phyloP scores from a whole-genome alignment of 805 yeast species.

The Sugiyamaella valdiviana region DNA sequence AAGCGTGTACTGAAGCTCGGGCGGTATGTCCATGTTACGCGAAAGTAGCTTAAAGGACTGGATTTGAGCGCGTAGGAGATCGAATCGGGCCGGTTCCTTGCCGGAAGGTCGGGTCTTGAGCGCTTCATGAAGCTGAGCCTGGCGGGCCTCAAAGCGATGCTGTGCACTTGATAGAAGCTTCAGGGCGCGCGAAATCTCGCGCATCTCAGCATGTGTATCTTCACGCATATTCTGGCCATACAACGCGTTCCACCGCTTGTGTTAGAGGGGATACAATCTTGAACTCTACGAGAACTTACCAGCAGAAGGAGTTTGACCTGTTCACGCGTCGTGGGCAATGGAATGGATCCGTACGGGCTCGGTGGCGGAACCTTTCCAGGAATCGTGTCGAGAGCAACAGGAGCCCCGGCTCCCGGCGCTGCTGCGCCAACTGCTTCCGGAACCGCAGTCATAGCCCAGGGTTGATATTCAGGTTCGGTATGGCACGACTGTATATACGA shows the following conservation, averaged over 20 bases:
- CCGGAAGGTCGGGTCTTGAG: conserved; percentile 8
- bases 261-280: neutral
- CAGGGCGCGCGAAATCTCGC: conserved; percentile 27
- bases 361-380: neutral
- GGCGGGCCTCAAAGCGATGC: conserved; percentile 22
- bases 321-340: conserved; percentile 29
- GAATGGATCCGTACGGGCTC: conserved; percentile 10
- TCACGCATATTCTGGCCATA: conserved; percentile 24
- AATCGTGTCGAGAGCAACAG: neutral
- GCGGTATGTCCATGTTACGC: conserved; percentile 51
- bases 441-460: neutral
- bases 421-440: neutral
- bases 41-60: conserved; percentile 62
- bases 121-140: conserved; percentile 14
- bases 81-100: conserved; percentile 29
- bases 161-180: conserved; percentile 26
- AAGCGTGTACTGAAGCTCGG: conserved; percentile 42
- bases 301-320: conserved; percentile 31
- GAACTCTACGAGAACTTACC: conserved; percentile 14
- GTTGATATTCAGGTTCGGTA: neutral
- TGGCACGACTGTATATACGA: neutral
- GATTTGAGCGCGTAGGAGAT: conserved; percentile 59
- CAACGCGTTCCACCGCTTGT: conserved; percentile 32
- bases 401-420: neutral
- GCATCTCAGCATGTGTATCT: conserved; percentile 27